Conservation (phyloP, 345 rosid species). For the Pugionium dolabratum region DNA sequence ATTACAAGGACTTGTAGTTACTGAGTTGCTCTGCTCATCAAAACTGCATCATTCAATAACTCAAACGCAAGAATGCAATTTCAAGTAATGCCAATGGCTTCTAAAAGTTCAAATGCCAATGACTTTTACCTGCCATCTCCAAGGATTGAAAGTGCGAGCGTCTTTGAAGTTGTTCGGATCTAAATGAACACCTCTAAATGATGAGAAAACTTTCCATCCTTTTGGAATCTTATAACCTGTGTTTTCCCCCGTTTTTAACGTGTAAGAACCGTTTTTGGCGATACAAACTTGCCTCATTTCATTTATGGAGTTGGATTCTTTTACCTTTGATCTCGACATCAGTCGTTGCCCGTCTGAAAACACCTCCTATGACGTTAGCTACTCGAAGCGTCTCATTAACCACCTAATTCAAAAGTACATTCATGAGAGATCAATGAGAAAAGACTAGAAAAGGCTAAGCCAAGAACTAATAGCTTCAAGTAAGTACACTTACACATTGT, state of each 20-base stretch:
- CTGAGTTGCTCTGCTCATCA: slow-evolving; percentile 51
- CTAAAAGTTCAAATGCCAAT: too few species aligned
- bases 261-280: not conserved
- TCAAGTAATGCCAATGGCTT: not conserved
- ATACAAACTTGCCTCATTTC: not conserved
- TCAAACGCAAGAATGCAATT: slow-evolving; percentile 7
- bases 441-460: too few species aligned
- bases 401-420: slow-evolving; percentile 48
- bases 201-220: slow-evolving; percentile 95
- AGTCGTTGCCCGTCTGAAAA: slow-evolving; percentile 74
- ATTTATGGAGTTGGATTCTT: not conserved
- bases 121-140: slow-evolving; percentile 74
- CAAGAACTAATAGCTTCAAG: not conserved
- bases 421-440: not conserved
- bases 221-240: slow-evolving; percentile 87
- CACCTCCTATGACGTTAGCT: slow-evolving; percentile 92
- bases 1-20: slow-evolving; percentile 44
- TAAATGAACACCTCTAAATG: slow-evolving; percentile 91
- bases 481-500: slow-evolving; percentile 71
- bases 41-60: not conserved
- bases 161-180: slow-evolving; percentile 78
- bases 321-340: slow-evolving; percentile 80
- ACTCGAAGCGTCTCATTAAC: slow-evolving; percentile 87
- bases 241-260: not conserved
- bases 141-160: slow-evolving; percentile 92